Evolutionary conservation across 805 yeast species (phyloP), one percentile per base, ranked within the genome.

Genomic region (Tetrapisispora arboricola): DNA sequence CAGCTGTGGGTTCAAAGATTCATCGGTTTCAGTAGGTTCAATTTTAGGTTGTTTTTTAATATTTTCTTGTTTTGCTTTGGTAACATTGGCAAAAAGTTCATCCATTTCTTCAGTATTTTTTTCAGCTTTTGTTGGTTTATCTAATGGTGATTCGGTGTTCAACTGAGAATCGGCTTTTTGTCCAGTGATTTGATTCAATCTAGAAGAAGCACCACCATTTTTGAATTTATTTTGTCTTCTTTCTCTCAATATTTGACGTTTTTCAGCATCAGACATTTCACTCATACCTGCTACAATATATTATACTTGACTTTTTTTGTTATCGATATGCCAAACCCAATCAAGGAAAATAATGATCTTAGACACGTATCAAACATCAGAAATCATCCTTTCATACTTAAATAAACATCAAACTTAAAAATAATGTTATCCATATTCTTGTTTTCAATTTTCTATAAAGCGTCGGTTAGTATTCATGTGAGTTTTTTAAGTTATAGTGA

Each of bases 151-250:
- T 13, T 56, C 61, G 3, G 67, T 48, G 5, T 65, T 55, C 39
- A 68, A 46, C 18, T 54, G 58, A 31, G 71, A 63, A 17, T 26
- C 25, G 35, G 60, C 60, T 20, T 60, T 57, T 17, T 61, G 54
- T 2, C 72, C 72, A 1, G 72, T 61, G 41, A 71, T 71, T 42
- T 67, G 70, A 46, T 71, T 74, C 50, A 80, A 58, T 45, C 86
- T 63, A 17, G 66, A 66, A 3, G 73, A 53, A 17, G 78, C 80
- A 35, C 71, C 71, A 4, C 80, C 79, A 46, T 69, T 67, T 38
- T 66, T 61, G 66, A 79, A 68, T 54, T 77, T 78, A 46, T 81
- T 78, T 33, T 74, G 78, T 53, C 86, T 69, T 54, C 82, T 70
- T 53, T 80, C 84, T 43, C 84, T 67, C 34, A 79, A 58, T 18